Evolutionary conservation across 805 yeast species (phyloP).

Genomic region (Grigorovia transvaalensis): DNA sequence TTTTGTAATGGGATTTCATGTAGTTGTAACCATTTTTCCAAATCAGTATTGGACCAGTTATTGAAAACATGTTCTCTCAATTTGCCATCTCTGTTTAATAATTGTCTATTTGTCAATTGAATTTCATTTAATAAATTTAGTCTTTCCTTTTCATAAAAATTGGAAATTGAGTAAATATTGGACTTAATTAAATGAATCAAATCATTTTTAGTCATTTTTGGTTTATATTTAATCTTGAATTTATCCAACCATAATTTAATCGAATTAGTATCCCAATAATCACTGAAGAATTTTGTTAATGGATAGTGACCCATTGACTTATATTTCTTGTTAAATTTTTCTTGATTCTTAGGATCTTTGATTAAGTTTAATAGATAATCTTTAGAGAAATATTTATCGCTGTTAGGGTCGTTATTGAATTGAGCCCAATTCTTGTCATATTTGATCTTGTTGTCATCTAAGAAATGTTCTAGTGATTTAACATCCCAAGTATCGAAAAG

Average conservation of each 20-base stretch:
- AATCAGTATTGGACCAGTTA: conserved; percentile 44
- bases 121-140: conserved; percentile 32
- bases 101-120: conserved; percentile 27
- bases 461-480: conserved; percentile 40
- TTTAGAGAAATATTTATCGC: conserved; percentile 27
- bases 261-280: conserved; percentile 27
- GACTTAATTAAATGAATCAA: conserved; percentile 33
- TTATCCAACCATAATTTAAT: conserved; percentile 40
- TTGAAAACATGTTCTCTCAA: conserved; percentile 38
- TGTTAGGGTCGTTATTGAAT: conserved; percentile 11
- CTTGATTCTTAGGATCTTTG: conserved; percentile 30
- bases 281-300: conserved; percentile 42
- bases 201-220: conserved; percentile 29
- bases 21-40: conserved; percentile 42
- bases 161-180: conserved; percentile 36
- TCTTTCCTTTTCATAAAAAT: conserved; percentile 31
- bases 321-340: conserved; percentile 29
- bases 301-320: conserved; percentile 37
- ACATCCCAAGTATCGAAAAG: conserved; percentile 45
- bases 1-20: conserved; percentile 35
- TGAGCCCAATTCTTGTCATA: conserved; percentile 8
- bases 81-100: conserved; percentile 32
- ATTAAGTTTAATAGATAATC: conserved; percentile 39
- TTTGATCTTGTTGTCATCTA: conserved; percentile 35
- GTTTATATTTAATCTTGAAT: conserved; percentile 31